Evolutionary conservation across 2,329 filamentous ascomycete genomes (phyloP), one percentile per base, ranked within the genome.

Genomic region (Didymella lethalis): DNA sequence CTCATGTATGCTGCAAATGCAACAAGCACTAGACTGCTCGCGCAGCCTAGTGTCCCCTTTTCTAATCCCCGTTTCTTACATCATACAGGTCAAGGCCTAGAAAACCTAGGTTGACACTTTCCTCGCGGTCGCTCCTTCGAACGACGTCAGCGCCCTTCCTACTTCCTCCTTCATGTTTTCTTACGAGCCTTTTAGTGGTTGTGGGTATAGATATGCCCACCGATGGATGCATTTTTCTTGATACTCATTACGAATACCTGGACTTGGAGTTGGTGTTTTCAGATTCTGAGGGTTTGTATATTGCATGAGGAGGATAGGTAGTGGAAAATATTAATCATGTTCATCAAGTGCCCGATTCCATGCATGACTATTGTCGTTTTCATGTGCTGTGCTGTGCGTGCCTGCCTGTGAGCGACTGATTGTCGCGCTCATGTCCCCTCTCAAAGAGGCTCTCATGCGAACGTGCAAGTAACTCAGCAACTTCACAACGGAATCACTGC

Each of bases 1-100:
- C 40, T 16, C 74, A 77, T 62, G 74, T 76, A 67, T 77, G 74
- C 67, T 77, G 74, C 65, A 75, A 72, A 36, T 36, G 32, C 16
- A 36, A 36, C 65, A 75, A 76, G 67, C 71, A 75, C 56, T 75
- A 69, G 57, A 29, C 32, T 46, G n/a, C 11, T 28, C 26, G 10
- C 14, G 32, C 61, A 61, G 59, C n/a, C 49, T 43, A 58, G 59
- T 53, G 36, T 56, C 14, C 16, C 14, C 20, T 28, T 28, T 45
- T 23, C 16, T 41, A 32, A 23, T 54, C 40, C 32, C 23, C 18
- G n/a, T 52, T 40, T 56, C 29, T 52, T 41, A 31, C 41, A 20
- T 51, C 36, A n/a, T 44, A 50, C 36, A 48, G 48, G 49, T 57
- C 36, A 46, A 25, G 45, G 28, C 31, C 36, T 52, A 51, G 29